A percentile compares a stretch with the other conserved stretches of the same genome.
Evolutionary conservation across 495 filamentous ascomycete species (phyloP).

Genomic region (Entonaema liquescens): DNA sequence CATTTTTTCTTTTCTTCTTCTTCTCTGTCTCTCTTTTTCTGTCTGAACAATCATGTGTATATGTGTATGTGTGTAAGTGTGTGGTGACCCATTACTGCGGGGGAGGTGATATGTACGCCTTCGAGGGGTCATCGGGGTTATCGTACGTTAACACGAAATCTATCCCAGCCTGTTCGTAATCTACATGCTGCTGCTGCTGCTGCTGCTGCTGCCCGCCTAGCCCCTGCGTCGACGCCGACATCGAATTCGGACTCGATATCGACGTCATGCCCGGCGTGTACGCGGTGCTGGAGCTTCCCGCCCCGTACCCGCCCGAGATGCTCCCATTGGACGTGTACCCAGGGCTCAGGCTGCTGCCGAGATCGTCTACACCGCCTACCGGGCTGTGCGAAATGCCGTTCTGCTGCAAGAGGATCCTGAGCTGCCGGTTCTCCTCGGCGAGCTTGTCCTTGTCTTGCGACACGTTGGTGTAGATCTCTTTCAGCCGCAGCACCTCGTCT

Average conservation of each 20-base stretch:
- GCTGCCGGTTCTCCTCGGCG: slow-evolving; percentile 76
- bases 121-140: slow-evolving; percentile 59
- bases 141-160: slow-evolving; percentile 97
- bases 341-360: slow-evolving; percentile 53
- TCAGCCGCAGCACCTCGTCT: slow-evolving; percentile 79
- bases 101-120: slow-evolving; percentile 72
- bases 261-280: slow-evolving; percentile 56
- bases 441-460: slow-evolving; percentile 71
- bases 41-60: background rate
- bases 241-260: slow-evolving; percentile 48
- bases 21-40: slow-evolving; percentile 6
- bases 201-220: slow-evolving; percentile 48
- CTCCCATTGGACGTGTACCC: slow-evolving; percentile 64
- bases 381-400: slow-evolving; percentile 68
- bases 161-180: slow-evolving; percentile 89
- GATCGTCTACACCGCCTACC: slow-evolving; percentile 54
- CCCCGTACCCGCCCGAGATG: slow-evolving; percentile 63
- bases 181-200: slow-evolving; percentile 58
- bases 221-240: slow-evolving; percentile 50
- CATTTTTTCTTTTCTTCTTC: slow-evolving; percentile 25
- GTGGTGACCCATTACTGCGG: slow-evolving; percentile 52
- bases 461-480: slow-evolving; percentile 68
- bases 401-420: slow-evolving; percentile 76
- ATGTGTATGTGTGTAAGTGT: slow-evolving; percentile 17
- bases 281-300: slow-evolving; percentile 53